These are phyloP conservation scores for Tetracladium setigerum DNA, from an alignment of 495 filamentous ascomycete species.

Conservation along the genomic window DNA sequence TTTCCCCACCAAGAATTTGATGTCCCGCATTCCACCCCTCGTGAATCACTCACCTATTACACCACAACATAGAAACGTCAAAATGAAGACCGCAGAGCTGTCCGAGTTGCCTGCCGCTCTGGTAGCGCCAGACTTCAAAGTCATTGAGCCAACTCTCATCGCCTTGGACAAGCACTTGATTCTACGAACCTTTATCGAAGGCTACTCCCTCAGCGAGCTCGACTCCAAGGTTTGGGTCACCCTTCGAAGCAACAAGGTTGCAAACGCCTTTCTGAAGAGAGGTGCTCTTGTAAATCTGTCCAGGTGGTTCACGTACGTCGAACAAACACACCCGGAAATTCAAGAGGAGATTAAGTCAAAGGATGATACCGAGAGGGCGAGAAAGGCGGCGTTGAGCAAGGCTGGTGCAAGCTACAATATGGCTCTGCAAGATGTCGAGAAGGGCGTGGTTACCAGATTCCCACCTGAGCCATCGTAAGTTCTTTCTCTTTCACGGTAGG, in stretches of 20 bases:
- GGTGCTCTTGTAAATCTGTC: constrained; percentile 68
- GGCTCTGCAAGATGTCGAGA: constrained; percentile 75
- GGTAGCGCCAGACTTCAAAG: constrained; percentile 64
- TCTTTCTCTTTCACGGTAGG: background rate
- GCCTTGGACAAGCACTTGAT: constrained; percentile 81
- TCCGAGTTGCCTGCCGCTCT: constrained; percentile 40
- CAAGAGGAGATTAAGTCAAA: constrained; percentile 46
- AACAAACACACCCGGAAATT: constrained; percentile 67
- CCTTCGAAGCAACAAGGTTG: constrained; percentile 80
- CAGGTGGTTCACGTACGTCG: constrained; percentile 85
- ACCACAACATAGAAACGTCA: constrained; percentile 7
- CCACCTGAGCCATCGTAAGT: constrained; percentile 89
- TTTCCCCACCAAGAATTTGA: constrained; percentile 1
- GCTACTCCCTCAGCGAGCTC: constrained; percentile 68
- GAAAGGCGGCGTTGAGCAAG: constrained; percentile 67
- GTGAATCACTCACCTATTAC: no score
- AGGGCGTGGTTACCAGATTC: constrained; percentile 91
- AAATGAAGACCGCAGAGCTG: constrained; percentile 45
- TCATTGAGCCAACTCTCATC: constrained; percentile 64
- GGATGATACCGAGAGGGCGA: constrained; percentile 58
- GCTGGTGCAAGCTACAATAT: constrained; percentile 88
- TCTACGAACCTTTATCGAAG: constrained; percentile 78
- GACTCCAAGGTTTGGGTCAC: constrained; percentile 82
- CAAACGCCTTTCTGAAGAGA: constrained; percentile 70
- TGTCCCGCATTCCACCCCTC: no score